Percentiles rank a stretch among this genome's conserved stretches.
phyloP scores from a whole-genome alignment of 768 basidiomycete species.

The Suillus alpinus region DNA sequence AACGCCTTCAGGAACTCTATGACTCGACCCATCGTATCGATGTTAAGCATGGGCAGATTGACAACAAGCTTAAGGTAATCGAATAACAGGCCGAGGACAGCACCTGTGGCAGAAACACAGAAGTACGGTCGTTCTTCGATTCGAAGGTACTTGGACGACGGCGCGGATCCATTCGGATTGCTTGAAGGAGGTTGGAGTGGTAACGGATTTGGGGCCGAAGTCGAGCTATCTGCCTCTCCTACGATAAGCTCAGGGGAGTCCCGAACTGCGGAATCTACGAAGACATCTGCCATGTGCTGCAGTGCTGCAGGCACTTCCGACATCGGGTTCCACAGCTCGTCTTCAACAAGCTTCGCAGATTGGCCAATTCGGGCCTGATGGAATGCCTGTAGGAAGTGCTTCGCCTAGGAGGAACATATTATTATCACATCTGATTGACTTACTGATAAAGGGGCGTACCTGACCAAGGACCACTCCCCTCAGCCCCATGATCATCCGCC shows the following conservation, averaged over 20 bases:
- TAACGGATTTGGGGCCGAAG: constrained; percentile 6
- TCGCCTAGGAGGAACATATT: constrained; percentile 52
- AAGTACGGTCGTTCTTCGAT: constrained; percentile 87
- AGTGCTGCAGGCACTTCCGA: constrained; percentile 60
- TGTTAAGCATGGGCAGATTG: constrained; percentile 85
- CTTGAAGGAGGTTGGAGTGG: constrained; percentile 22
- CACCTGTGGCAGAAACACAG: constrained; percentile 80
- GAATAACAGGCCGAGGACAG: constrained; percentile 64
- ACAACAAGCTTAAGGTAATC: constrained; percentile 89
- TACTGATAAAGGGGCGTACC: constrained; percentile 36
- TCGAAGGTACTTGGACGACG: constrained; percentile 55
- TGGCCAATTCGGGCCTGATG: constrained; percentile 77
- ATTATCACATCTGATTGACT: constrained; percentile 1
- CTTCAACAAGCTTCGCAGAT: constrained; percentile 89
- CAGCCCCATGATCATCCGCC: constrained; percentile 90
- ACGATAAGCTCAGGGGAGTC: constrained; percentile 73
- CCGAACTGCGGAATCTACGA: constrained; percentile 78
- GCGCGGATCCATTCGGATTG: constrained; percentile 19
- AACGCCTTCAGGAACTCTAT: constrained; percentile 97
- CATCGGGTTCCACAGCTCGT: constrained; percentile 88
- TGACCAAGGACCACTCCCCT: constrained; percentile 84
- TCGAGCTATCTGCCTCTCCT: constrained; percentile 10
- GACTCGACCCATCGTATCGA: constrained; percentile 90
- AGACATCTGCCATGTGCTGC: constrained; percentile 68
- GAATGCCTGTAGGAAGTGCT: constrained; percentile 81